Evolutionary conservation across 31 red algal genomes (phyloP).

Genomic region (Odonthalia washingtoniensis): DNA sequence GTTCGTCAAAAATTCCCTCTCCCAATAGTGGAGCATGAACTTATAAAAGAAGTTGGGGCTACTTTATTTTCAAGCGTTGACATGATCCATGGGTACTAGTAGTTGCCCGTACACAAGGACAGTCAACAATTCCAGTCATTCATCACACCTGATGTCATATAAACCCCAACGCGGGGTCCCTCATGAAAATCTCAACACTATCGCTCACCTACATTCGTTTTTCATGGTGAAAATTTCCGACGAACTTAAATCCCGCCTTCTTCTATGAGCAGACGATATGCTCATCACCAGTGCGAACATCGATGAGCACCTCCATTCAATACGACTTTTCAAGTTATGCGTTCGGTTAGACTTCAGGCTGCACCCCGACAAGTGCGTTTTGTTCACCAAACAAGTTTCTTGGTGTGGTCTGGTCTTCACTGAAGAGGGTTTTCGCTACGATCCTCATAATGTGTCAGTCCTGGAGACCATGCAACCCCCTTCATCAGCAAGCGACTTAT

Average conservation of each 20-base stretch:
- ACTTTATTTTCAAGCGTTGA: neutral
- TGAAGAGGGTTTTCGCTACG: neutral
- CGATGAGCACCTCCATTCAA: neutral
- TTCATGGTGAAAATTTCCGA: neutral
- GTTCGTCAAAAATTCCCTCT: neutral
- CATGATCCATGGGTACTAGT: conserved; percentile 5
- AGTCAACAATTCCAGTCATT: conserved; percentile 1
- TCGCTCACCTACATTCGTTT: neutral
- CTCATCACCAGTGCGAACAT: neutral
- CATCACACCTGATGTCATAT: no score
- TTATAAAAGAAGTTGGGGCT: neutral
- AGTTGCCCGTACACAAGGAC: neutral
- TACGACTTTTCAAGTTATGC: neutral
- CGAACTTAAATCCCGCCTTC: neutral
- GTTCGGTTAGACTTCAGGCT: neutral
- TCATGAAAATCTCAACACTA: neutral
- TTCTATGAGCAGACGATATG: conserved; percentile 10
- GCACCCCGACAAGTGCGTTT: neutral
- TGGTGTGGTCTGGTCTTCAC: neutral
- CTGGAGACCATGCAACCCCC: neutral
- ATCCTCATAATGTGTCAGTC: neutral
- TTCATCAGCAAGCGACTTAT: neutral
- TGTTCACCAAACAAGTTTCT: neutral
- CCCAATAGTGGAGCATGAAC: neutral
- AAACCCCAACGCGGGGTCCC: neutral